Evolutionary conservation across 257 asterid species (phyloP), one percentile per base, ranked within the genome.

Genomic region (Orobanche coerulescens): DNA sequence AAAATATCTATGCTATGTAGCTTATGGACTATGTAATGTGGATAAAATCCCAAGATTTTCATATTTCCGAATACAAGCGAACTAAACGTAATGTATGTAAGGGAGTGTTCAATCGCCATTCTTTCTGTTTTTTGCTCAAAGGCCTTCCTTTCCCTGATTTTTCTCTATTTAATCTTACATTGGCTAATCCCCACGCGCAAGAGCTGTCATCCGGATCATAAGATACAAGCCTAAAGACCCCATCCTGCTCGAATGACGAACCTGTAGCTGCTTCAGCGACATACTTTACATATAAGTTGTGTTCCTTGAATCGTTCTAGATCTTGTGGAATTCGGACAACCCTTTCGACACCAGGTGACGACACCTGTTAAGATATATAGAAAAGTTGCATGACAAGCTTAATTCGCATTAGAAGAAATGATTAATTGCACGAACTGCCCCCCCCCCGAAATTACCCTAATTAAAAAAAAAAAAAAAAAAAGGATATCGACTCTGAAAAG

Each of bases 321-420:
- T 91, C 96, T 74, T 82, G 78, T 18, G 96, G 97, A 61, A 91
- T 23, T 16, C 81, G 80, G 14, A 91, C 75, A 25, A 81, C 75
- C 72, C 96, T 87, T 62, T 87, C 96, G 2, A 82, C 80, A 5
- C 97, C 97, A 2, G 96, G 97, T 4, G 97, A 90, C 36, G 97
- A 91, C 18, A 91, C 95, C 97, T 90, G 72, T 20, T 31, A 23
- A 43, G 23, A 47, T 4, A 22, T 19, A 47, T 25, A 33, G 19
- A 56, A 10, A 23, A 20, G 3, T 12, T 55, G 19, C 7, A 22
- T 30, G 51, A n/a, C 40, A 25, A 16, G 43, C 51, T 26, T 48
- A 28, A 51, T 28, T 44, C 44, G 50, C n/a, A 33, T 9, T 5
- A 16, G 47, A 62, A 15, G 39, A 62, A 26, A 31, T 30, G 36